Percentiles rank a stretch among this genome's conserved stretches.
These are phyloP conservation scores for Ascocoryne sarcoides DNA, from an alignment of 2,329 filamentous ascomycete genomes.

Conservation along the genomic window DNA sequence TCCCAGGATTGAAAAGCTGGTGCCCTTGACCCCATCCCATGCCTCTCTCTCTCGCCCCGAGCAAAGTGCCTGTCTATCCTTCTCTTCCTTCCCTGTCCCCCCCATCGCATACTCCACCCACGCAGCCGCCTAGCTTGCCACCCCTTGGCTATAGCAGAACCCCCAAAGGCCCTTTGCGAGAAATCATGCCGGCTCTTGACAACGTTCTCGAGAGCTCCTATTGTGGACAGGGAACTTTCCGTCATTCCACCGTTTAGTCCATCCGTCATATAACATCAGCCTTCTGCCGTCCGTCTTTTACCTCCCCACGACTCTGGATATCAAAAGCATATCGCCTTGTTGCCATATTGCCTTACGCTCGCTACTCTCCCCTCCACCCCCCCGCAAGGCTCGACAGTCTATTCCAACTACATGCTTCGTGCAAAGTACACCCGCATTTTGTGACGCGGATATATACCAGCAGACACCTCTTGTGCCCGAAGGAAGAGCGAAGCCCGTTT, in stretches of 20 bases:
- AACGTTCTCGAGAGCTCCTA: slow-evolving; percentile 10
- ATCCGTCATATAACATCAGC: slow-evolving; percentile 22
- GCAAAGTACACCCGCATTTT: too few species aligned
- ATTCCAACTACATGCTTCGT: too few species aligned
- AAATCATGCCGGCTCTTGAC: too few species aligned
- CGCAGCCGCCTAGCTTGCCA: too few species aligned
- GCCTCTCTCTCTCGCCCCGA: not conserved
- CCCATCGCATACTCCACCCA: slow-evolving; percentile 1
- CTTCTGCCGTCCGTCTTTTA: slow-evolving; percentile 8
- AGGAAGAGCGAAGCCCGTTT: too few species aligned
- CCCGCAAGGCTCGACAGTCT: too few species aligned
- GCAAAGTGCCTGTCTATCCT: too few species aligned
- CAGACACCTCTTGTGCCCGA: too few species aligned
- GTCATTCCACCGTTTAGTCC: slow-evolving; percentile 14
- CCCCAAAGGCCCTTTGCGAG: too few species aligned
- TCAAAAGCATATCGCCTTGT: too few species aligned
- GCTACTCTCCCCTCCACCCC: slow-evolving; percentile 14
- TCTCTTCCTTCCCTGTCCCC: not conserved
- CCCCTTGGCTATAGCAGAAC: too few species aligned
- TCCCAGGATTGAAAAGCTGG: slow-evolving; percentile 8
- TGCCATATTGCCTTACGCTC: slow-evolving; percentile 18
- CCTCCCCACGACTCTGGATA: slow-evolving; percentile 1
- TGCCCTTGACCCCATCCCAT: slow-evolving; percentile 2
- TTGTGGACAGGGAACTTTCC: slow-evolving; percentile 13
- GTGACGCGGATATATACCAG: too few species aligned